phyloP scores from a whole-genome alignment of 805 yeast genomes.

The Lipomyces yamanashiensis region DNA sequence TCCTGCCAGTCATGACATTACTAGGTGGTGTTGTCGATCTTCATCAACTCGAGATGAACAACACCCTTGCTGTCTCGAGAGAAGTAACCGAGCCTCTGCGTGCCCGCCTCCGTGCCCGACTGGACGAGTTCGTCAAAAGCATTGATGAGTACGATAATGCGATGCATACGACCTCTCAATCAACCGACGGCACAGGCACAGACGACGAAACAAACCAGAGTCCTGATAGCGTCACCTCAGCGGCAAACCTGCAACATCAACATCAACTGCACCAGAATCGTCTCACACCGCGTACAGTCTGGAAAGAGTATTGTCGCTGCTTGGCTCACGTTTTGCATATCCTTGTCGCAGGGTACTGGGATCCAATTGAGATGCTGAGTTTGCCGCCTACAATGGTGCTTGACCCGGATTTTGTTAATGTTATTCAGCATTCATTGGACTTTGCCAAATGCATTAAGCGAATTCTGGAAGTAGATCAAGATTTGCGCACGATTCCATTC shows the following conservation, averaged over 20 bases:
- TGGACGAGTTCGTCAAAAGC: slow-evolving; percentile 27
- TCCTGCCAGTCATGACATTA: slow-evolving; percentile 46
- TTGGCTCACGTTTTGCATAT: slow-evolving; percentile 41
- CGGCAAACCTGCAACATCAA: slow-evolving; percentile 35
- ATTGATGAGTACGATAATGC: slow-evolving; percentile 31
- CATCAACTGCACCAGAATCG: slow-evolving; percentile 4
- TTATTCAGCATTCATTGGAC: slow-evolving; percentile 40
- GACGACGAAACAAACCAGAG: slow-evolving; percentile 4
- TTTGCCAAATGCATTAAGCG: slow-evolving; percentile 40
- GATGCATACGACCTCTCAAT: not conserved
- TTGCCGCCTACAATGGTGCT: slow-evolving; percentile 37
- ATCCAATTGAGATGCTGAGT: slow-evolving; percentile 41
- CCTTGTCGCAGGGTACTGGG: slow-evolving; percentile 42
- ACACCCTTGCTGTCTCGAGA: slow-evolving; percentile 33
- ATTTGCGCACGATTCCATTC: slow-evolving; percentile 42
- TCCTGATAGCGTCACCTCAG: slow-evolving; percentile 33
- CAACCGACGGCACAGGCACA: not conserved
- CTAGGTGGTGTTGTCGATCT: slow-evolving; percentile 43
- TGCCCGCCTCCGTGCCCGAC: slow-evolving; percentile 23
- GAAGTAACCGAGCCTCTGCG: slow-evolving; percentile 35
- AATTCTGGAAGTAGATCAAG: slow-evolving; percentile 42
- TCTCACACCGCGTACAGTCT: slow-evolving; percentile 18
- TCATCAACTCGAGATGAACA: slow-evolving; percentile 40
- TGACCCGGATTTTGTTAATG: slow-evolving; percentile 38
- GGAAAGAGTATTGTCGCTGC: slow-evolving; percentile 36